Conservation (phyloP, 2,329 filamentous ascomycete species). For the Alternaria angustiovoidea region DNA sequence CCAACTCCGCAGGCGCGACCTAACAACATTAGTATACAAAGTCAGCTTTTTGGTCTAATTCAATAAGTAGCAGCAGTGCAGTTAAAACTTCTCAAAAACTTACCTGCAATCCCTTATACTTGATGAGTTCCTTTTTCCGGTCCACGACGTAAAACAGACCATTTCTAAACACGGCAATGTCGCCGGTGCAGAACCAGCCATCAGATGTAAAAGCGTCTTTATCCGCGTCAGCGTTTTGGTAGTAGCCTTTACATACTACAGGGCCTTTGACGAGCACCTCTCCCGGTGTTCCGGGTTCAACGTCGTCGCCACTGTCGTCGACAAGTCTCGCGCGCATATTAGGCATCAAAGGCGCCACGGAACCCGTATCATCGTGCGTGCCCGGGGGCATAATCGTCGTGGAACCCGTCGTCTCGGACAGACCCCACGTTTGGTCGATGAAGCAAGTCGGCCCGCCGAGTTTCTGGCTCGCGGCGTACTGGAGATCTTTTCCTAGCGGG, state of each 20-base stretch:
- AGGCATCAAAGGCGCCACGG: conserved; percentile 55
- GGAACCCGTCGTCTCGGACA: conserved; percentile 63
- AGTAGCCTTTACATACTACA: conserved; percentile 50
- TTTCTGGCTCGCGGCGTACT: conserved; percentile 60
- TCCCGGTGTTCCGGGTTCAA: conserved; percentile 40
- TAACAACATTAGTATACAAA: background rate
- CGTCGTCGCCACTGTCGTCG: conserved; percentile 44
- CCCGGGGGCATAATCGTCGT: conserved; percentile 58
- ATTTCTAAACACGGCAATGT: conserved; percentile 47
- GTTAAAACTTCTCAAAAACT: background rate
- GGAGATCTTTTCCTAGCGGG: conserved; percentile 64
- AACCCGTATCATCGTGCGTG: conserved; percentile 56
- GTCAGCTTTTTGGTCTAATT: background rate
- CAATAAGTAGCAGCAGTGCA: too few relatives aligned
- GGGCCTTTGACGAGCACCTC: conserved; percentile 49
- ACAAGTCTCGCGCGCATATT: conserved; percentile 49
- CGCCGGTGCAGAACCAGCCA: conserved; percentile 51
- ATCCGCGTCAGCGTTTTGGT: conserved; percentile 44
- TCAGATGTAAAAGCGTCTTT: conserved; percentile 41
- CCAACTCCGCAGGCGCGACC: conserved; percentile 59
- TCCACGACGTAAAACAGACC: conserved; percentile 56
- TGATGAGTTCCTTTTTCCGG: conserved; percentile 57
- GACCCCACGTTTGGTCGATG: conserved; percentile 65
- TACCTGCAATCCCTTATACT: conserved; percentile 58
- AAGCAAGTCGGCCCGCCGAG: conserved; percentile 56